These are phyloP conservation scores for Picochlorum sp. DNA, from an alignment of 139 green algal genomes.

Conservation along the genomic window DNA sequence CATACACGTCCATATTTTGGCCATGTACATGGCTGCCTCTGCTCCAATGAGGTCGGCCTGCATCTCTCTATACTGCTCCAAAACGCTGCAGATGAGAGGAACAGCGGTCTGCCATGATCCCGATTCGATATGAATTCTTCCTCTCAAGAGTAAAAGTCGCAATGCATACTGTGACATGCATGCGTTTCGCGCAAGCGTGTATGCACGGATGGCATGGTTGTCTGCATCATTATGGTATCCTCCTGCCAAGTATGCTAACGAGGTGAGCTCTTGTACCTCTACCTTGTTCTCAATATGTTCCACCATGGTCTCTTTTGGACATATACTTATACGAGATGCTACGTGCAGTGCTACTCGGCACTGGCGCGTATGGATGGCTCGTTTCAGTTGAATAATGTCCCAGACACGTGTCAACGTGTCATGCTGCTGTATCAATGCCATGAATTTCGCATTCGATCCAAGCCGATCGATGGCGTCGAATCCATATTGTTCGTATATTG, in stretches of 20 bases:
- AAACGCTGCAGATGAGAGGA: constrained; percentile 33
- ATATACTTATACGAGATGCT: not conserved
- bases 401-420: no score
- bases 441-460: no score
- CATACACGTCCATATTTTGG: constrained; percentile 18
- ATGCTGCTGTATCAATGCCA: no score
- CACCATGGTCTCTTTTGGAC: not conserved
- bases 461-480: not conserved
- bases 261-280: constrained; percentile 17
- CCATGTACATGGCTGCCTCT: constrained; percentile 31
- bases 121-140: constrained; percentile 27
- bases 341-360: not conserved
- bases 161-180: constrained; percentile 23
- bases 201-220: constrained; percentile 9
- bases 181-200: constrained; percentile 10
- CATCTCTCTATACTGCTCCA: constrained; percentile 19
- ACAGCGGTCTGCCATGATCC: constrained; percentile 30
- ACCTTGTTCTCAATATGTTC: constrained; percentile 7
- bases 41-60: constrained; percentile 37
- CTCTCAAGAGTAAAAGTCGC: constrained; percentile 43
- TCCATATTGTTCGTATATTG: no score
- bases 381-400: not conserved
- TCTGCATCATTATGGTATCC: constrained; percentile 16
- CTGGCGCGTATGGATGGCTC: not conserved
- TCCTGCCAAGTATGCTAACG: not conserved